These are phyloP conservation scores for Isatis lusitanica DNA, from an alignment of 441 rosid genomes.

Conservation along the genomic window DNA sequence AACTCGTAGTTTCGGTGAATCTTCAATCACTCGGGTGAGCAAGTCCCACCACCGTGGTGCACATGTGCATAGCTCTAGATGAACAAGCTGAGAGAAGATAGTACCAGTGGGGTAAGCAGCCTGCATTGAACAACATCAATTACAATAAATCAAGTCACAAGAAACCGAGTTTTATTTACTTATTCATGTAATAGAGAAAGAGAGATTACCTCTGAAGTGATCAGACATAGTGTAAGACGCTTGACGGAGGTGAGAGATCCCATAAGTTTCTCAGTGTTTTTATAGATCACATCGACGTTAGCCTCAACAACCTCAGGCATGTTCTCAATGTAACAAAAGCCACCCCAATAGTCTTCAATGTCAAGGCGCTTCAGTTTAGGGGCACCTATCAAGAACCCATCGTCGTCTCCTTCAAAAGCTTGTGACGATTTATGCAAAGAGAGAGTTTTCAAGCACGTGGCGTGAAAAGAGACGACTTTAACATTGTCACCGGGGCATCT, in stretches of 20 bases:
- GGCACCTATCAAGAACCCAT: conserved; percentile 27
- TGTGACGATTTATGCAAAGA: conserved; percentile 25
- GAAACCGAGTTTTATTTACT: not conserved
- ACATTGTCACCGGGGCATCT: conserved; percentile 34
- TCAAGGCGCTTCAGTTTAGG: conserved; percentile 24
- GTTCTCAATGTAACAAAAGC: conserved; percentile 26
- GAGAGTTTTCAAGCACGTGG: not conserved
- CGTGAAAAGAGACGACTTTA: conserved; percentile 8
- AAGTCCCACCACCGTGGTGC: conserved; percentile 37
- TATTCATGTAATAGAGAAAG: not conserved
- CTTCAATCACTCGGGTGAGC: conserved; percentile 28
- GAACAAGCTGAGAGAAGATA: conserved; percentile 31
- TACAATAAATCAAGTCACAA: not conserved
- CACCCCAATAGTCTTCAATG: conserved; percentile 34
- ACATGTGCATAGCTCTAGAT: conserved; percentile 35
- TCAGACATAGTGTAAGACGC: conserved; percentile 24
- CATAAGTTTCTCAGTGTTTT: conserved; percentile 31
- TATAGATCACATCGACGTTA: conserved; percentile 31
- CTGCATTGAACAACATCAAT: conserved; percentile 20
- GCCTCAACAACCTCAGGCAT: conserved; percentile 37
- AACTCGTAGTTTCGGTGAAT: conserved; percentile 31
- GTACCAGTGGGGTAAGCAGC: conserved; percentile 32
- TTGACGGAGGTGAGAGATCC: conserved; percentile 31
- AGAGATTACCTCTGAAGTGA: conserved; percentile 33
- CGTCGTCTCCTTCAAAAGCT: conserved; percentile 33